Evolutionary conservation across 169 alveolate genomes (phyloP).

Genomic region (Eimeria acervulina): DNA sequence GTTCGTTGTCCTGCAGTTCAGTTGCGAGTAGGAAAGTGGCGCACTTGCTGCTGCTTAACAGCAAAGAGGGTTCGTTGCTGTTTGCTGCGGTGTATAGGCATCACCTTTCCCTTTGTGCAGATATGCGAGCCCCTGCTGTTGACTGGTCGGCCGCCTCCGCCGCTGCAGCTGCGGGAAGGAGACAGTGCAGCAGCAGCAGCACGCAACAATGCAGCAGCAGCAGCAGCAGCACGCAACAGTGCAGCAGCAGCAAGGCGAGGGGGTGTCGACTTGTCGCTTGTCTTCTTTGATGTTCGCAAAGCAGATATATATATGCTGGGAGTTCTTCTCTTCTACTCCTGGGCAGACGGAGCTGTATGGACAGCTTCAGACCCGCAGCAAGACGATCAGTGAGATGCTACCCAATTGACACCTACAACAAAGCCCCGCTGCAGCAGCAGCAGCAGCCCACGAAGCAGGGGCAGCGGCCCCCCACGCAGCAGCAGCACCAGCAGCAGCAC

Average conservation of each 20-base stretch:
- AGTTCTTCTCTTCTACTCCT: constrained; percentile 89
- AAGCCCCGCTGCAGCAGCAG: neutral
- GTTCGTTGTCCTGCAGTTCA: no score
- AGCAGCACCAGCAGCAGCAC: neutral
- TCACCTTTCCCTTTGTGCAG: constrained; percentile 73
- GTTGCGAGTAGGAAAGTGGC: constrained; percentile 83
- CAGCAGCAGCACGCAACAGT: constrained; percentile 37
- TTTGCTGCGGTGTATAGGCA: constrained; percentile 1
- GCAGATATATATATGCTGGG: constrained; percentile 90
- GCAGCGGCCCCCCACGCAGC: no score
- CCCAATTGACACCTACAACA: neutral
- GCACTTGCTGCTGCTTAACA: neutral
- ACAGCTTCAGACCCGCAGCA: constrained; percentile 88
- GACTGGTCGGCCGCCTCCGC: constrained; percentile 78
- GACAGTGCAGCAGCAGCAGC: neutral
- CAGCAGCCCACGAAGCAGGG: no score
- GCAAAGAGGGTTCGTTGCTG: neutral
- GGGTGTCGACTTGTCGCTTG: constrained; percentile 81
- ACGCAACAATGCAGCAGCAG: constrained; percentile 67
- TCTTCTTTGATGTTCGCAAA: constrained; percentile 88
- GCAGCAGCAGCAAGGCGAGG: constrained; percentile 83
- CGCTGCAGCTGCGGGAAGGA: constrained; percentile 69
- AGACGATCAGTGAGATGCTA: constrained; percentile 84
- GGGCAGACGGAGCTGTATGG: constrained; percentile 92
- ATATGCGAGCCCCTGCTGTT: constrained; percentile 52